phyloP scores from a whole-genome alignment of 2,329 filamentous ascomycete species.

The Colletotrichum euphorbiae region DNA sequence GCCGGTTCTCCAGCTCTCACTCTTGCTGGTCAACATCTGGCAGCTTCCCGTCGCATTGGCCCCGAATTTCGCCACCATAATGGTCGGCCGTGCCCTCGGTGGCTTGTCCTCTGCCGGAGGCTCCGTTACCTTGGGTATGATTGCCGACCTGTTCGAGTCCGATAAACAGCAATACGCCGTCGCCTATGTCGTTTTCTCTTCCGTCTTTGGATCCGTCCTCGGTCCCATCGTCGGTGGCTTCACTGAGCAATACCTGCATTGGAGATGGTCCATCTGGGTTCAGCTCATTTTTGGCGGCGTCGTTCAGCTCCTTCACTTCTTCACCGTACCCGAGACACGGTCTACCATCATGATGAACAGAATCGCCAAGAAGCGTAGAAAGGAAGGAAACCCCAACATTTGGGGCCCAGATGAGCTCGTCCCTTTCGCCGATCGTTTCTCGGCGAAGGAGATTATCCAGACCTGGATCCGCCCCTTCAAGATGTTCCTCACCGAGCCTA shows the following conservation, averaged over 20 bases:
- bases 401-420: slow-evolving; percentile 80
- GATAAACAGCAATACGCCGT: slow-evolving; percentile 81
- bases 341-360: slow-evolving; percentile 81
- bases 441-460: slow-evolving; percentile 64
- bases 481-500: slow-evolving; percentile 81
- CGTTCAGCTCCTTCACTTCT: slow-evolving; percentile 74
- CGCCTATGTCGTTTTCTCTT: slow-evolving; percentile 82
- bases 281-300: slow-evolving; percentile 82
- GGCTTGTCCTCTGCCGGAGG: slow-evolving; percentile 79
- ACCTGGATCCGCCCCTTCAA: slow-evolving; percentile 75
- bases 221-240: slow-evolving; percentile 85
- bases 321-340: slow-evolving; percentile 82
- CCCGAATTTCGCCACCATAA: slow-evolving; percentile 76
- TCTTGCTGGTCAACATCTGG: slow-evolving; percentile 83
- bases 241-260: slow-evolving; percentile 72
- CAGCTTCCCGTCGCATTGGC: slow-evolving; percentile 79
- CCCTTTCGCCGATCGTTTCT: slow-evolving; percentile 69
- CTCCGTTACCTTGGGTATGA: slow-evolving; percentile 80
- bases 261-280: slow-evolving; percentile 84
- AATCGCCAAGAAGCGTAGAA: slow-evolving; percentile 80
- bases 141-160: slow-evolving; percentile 79
- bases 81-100: slow-evolving; percentile 77
- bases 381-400: slow-evolving; percentile 70
- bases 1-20: slow-evolving; percentile 77
- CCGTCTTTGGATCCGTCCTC: slow-evolving; percentile 80